Percentiles rank a stretch among this genome's conserved stretches.
These are phyloP conservation scores for Schizonepeta tenuifolia DNA, from an alignment of 257 asterid species.

Conservation along the genomic window DNA sequence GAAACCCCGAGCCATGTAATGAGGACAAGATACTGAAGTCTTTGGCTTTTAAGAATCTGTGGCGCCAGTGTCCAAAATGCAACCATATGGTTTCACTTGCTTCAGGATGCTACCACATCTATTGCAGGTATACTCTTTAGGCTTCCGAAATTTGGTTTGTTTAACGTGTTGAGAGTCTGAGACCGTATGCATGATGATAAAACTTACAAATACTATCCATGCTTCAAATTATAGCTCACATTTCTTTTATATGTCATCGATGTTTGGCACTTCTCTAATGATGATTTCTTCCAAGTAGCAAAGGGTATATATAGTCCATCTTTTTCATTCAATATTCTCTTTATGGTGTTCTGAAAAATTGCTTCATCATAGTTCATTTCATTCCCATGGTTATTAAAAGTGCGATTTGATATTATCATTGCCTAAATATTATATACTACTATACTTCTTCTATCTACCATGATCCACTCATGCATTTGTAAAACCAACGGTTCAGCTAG, in stretches of 20 bases:
- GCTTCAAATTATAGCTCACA: neutral
- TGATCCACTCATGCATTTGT: neutral
- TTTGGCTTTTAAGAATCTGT: slow-evolving; percentile 50
- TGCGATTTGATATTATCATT: neutral
- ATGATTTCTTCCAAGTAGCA: neutral
- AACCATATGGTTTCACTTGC: slow-evolving; percentile 60
- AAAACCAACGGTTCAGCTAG: neutral
- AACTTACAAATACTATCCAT: neutral
- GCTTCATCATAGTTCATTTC: neutral
- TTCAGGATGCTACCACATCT: slow-evolving; percentile 72
- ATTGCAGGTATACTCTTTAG: slow-evolving; percentile 57
- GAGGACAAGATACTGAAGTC: slow-evolving; percentile 56
- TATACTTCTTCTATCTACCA: neutral
- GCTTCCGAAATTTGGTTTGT: neutral
- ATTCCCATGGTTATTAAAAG: neutral
- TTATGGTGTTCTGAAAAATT: neutral
- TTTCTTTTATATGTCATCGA: neutral
- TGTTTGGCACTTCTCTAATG: neutral
- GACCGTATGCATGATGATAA: neutral
- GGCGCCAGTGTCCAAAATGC: slow-evolving; percentile 72
- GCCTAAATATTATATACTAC: neutral
- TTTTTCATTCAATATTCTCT: neutral
- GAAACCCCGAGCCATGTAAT: slow-evolving; percentile 39
- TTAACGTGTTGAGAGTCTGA: neutral
- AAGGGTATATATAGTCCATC: neutral